Evolutionary conservation across 1,284 basidiomycete genomes (phyloP).

Genomic region (Phlebopus sp.): DNA sequence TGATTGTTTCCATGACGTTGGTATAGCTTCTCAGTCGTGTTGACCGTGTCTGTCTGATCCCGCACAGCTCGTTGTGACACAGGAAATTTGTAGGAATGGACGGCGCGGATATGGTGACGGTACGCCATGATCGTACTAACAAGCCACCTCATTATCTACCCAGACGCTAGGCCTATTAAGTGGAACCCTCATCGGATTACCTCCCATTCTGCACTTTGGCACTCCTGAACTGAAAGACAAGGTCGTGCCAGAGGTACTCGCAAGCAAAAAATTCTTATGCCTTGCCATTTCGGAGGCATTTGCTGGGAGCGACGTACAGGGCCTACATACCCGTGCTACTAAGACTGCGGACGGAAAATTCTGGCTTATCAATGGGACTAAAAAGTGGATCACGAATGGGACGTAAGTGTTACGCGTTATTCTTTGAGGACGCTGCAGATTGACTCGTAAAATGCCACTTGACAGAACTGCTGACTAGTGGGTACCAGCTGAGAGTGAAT

Average conservation of each 20-base stretch:
- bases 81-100: conserved; percentile 61
- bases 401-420: conserved; percentile 38
- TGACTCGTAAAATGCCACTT: too few species aligned
- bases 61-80: conserved; percentile 47
- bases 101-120: conserved; percentile 45
- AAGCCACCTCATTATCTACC: background rate
- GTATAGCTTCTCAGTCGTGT: conserved; percentile 4
- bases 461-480: conserved; percentile 32
- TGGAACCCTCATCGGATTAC: conserved; percentile 64
- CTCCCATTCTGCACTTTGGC: conserved; percentile 74
- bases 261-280: conserved; percentile 58
- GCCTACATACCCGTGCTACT: conserved; percentile 59
- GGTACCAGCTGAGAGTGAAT: conserved; percentile 5
- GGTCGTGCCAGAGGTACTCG: conserved; percentile 71
- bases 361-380: conserved; percentile 65
- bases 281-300: conserved; percentile 74
- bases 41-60: background rate
- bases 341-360: conserved; percentile 68
- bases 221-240: conserved; percentile 63
- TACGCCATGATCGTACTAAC: conserved; percentile 14
- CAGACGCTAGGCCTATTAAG: conserved; percentile 38
- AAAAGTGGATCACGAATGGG: conserved; percentile 85
- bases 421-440: background rate
- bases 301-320: conserved; percentile 70
- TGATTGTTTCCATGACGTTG: conserved; percentile 70